Evolutionary conservation across 495 filamentous ascomycete genomes (phyloP).

Genomic region (Xylaria grammica): DNA sequence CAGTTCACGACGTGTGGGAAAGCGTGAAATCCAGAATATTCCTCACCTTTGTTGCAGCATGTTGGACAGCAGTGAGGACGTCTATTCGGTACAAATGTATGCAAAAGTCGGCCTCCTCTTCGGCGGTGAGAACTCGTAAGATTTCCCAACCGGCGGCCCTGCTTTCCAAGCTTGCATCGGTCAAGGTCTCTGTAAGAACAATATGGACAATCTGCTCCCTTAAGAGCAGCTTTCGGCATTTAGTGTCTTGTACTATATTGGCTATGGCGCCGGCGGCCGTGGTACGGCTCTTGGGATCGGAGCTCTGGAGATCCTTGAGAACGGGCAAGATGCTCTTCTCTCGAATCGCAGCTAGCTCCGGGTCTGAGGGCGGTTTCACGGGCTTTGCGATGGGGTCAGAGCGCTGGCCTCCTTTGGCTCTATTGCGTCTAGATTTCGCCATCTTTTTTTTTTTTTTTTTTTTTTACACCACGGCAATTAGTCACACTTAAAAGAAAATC

Average conservation of each 20-base stretch:
- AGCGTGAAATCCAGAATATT: background rate
- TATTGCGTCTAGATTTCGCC: constrained; percentile 51
- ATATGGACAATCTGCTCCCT: constrained; percentile 65
- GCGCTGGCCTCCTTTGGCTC: constrained; percentile 42
- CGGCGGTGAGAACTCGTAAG: constrained; percentile 59
- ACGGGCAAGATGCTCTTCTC: constrained; percentile 63
- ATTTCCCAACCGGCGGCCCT: constrained; percentile 65
- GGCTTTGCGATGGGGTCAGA: constrained; percentile 54
- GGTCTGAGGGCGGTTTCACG: constrained; percentile 59
- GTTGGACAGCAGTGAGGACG: constrained; percentile 58
- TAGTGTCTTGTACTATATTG: constrained; percentile 63
- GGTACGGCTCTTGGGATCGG: constrained; percentile 58
- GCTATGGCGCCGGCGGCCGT: constrained; percentile 59
- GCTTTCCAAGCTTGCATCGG: constrained; percentile 61
- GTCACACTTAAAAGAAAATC: background rate
- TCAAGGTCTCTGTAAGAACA: constrained; percentile 64
- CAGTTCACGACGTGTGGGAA: constrained; percentile 17
- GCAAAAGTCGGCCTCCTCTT: constrained; percentile 66
- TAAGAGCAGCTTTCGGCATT: constrained; percentile 62
- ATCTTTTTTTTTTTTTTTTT: constrained; percentile 27
- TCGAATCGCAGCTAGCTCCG: constrained; percentile 60
- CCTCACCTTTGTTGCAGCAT: constrained; percentile 56
- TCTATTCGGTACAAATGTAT: constrained; percentile 65
- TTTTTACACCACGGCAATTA: background rate
- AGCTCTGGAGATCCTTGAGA: constrained; percentile 59